These are phyloP conservation scores for Evernia prunastri DNA, from an alignment of 495 filamentous ascomycete genomes.

Conservation along the genomic window DNA sequence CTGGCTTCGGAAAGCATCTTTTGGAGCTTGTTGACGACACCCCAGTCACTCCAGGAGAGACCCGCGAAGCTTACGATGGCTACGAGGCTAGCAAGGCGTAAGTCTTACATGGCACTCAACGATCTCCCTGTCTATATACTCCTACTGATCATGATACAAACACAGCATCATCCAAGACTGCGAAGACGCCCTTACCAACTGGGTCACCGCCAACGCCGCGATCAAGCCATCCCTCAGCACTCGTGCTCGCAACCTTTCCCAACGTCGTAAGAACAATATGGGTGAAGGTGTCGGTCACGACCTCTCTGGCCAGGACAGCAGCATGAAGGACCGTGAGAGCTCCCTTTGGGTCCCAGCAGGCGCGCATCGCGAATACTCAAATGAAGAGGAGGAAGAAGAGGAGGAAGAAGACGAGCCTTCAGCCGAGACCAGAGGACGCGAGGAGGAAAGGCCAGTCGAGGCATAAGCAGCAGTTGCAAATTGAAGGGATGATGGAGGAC, in stretches of 20 bases:
- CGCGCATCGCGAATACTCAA: conserved; percentile 60
- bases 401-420: conserved; percentile 46
- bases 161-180: conserved; percentile 93
- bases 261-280: conserved; percentile 61
- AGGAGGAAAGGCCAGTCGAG: conserved; percentile 46
- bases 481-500: background rate
- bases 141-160: background rate
- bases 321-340: conserved; percentile 75
- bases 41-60: conserved; percentile 95
- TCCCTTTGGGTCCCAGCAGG: conserved; percentile 74
- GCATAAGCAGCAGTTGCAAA: conserved; percentile 19
- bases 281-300: conserved; percentile 65
- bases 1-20: conserved; percentile 94
- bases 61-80: conserved; percentile 90
- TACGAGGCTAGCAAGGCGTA: conserved; percentile 94
- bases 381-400: conserved; percentile 58
- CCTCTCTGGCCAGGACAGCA: conserved; percentile 76
- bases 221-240: conserved; percentile 80
- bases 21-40: conserved; percentile 93
- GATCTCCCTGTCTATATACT: background rate
- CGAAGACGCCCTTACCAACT: conserved; percentile 94
- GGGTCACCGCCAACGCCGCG: conserved; percentile 82
- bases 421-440: conserved; percentile 52
- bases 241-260: conserved; percentile 77
- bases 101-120: conserved; percentile 13